Evolutionary conservation across 257 asterid species (phyloP), one percentile per base, ranked within the genome.

Genomic region (Datura wrightii): DNA sequence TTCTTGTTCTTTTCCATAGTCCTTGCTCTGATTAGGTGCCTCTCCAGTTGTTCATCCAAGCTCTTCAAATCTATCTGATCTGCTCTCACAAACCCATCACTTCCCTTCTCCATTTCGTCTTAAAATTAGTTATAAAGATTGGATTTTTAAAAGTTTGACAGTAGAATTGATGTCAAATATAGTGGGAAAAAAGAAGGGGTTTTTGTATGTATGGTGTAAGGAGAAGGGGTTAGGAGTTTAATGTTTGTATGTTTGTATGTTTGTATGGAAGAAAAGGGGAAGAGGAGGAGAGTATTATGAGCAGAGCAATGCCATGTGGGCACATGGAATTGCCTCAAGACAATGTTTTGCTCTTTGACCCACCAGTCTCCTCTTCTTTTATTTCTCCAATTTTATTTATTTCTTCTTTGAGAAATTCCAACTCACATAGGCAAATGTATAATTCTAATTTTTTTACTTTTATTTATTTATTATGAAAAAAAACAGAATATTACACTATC

Each of bases 1-100:
- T 83, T 89, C 86, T 90, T 94, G 79, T 84, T 90, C 86, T 92
- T 92, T 84, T 94, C 98, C 89, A 89, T 10, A 59, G 97, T 94
- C 85, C 90, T 79, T 76, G 90, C 94, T 87, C 95, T 90, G 66
- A 69, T 93, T 3, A 95, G 87, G 67, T 95, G 97, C 86, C 94
- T 81, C 79, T 94, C 97, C 2, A 94, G 92, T 85, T 94, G 98
- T 86, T 95, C 98, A 67, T 95, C 98, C 13, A 95, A 83, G 86
- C 96, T 94, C 79, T 95, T 95, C 91, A 94, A 90, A 90, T 95
- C 98, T 15, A 95, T 95, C 87, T 94, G 97, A 92, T 95, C 97
- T 54, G 98, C 98, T 83, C 98, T 88, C 81, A 95, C 96, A 54
- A 92, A 93, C 37, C 97, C 97, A 80, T 92, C 91, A n/a, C 93